Conservation (phyloP, 2,329 filamentous ascomycete species). For the Dryadomyces quercivorus region DNA sequence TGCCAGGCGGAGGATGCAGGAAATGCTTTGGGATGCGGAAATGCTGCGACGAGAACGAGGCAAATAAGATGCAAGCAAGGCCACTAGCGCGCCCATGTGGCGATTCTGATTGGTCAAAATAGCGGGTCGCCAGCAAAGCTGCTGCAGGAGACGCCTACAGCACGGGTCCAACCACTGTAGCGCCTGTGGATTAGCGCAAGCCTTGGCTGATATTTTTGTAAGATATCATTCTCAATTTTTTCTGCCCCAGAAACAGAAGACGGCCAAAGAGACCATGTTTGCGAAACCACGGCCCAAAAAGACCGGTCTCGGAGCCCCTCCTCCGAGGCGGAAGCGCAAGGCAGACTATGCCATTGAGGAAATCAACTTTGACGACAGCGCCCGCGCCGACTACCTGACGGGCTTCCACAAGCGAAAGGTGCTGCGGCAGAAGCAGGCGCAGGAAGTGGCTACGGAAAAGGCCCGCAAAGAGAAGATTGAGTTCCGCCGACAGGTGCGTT, state of each 20-base stretch:
- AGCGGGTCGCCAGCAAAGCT: neutral
- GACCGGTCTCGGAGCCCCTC: slow-evolving; percentile 32
- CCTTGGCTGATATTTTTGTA: neutral
- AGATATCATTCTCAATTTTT: too few relatives aligned
- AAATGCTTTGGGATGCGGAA: neutral
- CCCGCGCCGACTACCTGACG: slow-evolving; percentile 77
- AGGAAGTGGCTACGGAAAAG: slow-evolving; percentile 66
- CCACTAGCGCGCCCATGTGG: neutral
- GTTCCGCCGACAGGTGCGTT: slow-evolving; percentile 54
- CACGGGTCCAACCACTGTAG: neutral
- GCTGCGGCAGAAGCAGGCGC: slow-evolving; percentile 71
- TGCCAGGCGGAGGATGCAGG: neutral
- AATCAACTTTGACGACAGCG: slow-evolving; percentile 70
- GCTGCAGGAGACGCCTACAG: neutral
- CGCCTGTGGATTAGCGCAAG: neutral
- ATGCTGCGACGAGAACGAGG: neutral
- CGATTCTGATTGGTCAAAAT: neutral
- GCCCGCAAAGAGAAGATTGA: slow-evolving; percentile 66
- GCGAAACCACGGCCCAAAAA: slow-evolving; percentile 48
- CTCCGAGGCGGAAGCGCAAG: slow-evolving; percentile 54
- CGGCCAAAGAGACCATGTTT: slow-evolving; percentile 22
- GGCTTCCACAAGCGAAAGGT: slow-evolving; percentile 95
- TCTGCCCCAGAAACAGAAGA: neutral
- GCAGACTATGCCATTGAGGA: slow-evolving; percentile 53
- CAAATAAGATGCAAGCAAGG: neutral